Evolutionary conservation across 2,329 filamentous ascomycete genomes (phyloP), one percentile per base, ranked within the genome.

Genomic region (Fusarium sp.): DNA sequence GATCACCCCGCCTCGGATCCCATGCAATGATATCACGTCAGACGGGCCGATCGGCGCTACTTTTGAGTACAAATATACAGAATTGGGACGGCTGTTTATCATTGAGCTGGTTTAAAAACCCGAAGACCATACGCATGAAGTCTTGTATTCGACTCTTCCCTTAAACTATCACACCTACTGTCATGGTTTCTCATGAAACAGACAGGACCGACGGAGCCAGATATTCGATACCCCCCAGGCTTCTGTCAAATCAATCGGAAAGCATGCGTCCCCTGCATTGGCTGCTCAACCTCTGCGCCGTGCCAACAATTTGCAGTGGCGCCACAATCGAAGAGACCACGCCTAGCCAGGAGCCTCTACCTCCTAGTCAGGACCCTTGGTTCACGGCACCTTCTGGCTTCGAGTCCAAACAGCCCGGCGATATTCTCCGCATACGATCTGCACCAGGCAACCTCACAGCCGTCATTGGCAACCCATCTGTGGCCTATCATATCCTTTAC

Each of bases 401-500:
- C 20, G 29, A 70, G 6, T 33, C 29, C 3, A 70, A 54, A n/a
- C 29, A 16, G 1, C 66, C 64, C 0, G 69, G 69, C 0, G 66
- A 72, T 25, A 8, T 72, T 51, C 61, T 72, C 2, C 66, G 69
- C 8, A 62, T 72, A 18, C 69, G 66, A 4, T 50, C 53, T 13
- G 64, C 57, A 0, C 60, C 63, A 23, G 50, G 50, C 3, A 53
- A 72, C 6, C 65, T 78, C 16, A 68, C 54, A 0, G 5, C 55
- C 0, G 31, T 73, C 2, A 56, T 69, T 1, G 58, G 62, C 3
- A 62, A 61, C 7, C 25, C 66, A 0, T 40, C 29, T 4, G 63
- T 59, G 0, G 76, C 73, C 0, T 81, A 79, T 50, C 76, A 81
- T 33, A 77, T 82, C 23, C 70, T 82, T 1, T 82, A 79, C 64